Conservation (phyloP, 495 filamentous ascomycete genomes). For the Talaromyces ruber region DNA sequence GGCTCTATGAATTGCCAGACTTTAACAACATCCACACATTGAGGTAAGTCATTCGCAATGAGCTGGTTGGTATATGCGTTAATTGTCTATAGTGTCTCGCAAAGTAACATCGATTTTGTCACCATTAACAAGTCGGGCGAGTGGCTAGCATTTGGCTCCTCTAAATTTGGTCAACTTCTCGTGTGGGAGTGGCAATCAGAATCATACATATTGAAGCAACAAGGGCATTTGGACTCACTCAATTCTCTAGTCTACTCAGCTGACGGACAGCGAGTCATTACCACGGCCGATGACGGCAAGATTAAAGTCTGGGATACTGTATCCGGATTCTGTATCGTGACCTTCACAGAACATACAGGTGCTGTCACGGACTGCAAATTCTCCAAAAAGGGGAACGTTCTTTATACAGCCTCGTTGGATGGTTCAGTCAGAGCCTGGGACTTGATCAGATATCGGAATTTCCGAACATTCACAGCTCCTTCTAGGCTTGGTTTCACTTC, state of each 20-base stretch:
- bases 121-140: conserved; percentile 89
- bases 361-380: conserved; percentile 95
- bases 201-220: conserved; percentile 97
- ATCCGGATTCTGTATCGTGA: conserved; percentile 95
- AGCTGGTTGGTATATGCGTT: conserved; percentile 10
- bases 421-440: conserved; percentile 95
- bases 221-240: conserved; percentile 95
- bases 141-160: conserved; percentile 97
- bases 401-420: conserved; percentile 91
- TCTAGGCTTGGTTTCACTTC: conserved; percentile 86
- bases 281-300: conserved; percentile 90
- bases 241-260: conserved; percentile 89
- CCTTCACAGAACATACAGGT: conserved; percentile 93
- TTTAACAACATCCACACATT: conserved; percentile 90
- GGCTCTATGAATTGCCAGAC: conserved; percentile 91
- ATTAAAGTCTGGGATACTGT: conserved; percentile 97
- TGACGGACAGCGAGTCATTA: conserved; percentile 86
- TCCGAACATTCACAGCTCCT: conserved; percentile 91
- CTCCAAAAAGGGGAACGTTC: conserved; percentile 83
- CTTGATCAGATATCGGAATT: conserved; percentile 91
- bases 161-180: conserved; percentile 84
- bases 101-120: conserved; percentile 90
- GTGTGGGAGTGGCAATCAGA: conserved; percentile 99
- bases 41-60: conserved; percentile 32
- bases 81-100: conserved; percentile 65